phyloP scores from a whole-genome alignment of 306 rosid genomes.

The Cucumis hystrix region DNA sequence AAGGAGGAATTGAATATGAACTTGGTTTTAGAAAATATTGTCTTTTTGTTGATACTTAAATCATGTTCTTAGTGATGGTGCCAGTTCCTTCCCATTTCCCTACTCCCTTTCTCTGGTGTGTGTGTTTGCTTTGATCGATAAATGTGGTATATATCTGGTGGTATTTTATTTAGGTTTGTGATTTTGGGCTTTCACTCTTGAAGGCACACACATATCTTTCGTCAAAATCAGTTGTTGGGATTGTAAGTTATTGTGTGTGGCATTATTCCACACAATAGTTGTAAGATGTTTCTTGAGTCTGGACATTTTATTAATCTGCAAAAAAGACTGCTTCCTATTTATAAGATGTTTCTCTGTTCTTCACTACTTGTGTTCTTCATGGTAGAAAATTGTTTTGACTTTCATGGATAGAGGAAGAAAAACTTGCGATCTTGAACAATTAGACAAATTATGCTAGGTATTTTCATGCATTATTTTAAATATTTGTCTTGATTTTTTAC shows the following conservation, averaged over 20 bases:
- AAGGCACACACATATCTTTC: constrained; percentile 97
- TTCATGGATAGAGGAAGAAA: background rate
- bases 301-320: background rate
- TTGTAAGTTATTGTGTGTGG: constrained; percentile 44
- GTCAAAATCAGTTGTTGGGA: constrained; percentile 96
- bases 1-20: background rate
- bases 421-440: background rate
- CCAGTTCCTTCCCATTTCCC: background rate
- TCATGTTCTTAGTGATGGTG: no score
- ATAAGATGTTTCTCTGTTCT: background rate
- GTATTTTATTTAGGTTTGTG: constrained; percentile 58
- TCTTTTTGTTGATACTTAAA: background rate
- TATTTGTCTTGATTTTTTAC: no score
- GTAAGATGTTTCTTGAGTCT: background rate
- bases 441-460: no score
- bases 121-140: background rate
- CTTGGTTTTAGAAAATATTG: background rate
- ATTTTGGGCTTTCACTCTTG: constrained; percentile 92
- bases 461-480: no score
- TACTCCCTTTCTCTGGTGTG: background rate
- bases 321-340: constrained; percentile 10
- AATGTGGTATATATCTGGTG: background rate
- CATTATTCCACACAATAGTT: background rate
- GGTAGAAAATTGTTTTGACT: background rate
- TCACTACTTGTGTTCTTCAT: background rate